phyloP scores from a whole-genome alignment of 2,329 filamentous ascomycete species.

The Fusarium subtropicale region DNA sequence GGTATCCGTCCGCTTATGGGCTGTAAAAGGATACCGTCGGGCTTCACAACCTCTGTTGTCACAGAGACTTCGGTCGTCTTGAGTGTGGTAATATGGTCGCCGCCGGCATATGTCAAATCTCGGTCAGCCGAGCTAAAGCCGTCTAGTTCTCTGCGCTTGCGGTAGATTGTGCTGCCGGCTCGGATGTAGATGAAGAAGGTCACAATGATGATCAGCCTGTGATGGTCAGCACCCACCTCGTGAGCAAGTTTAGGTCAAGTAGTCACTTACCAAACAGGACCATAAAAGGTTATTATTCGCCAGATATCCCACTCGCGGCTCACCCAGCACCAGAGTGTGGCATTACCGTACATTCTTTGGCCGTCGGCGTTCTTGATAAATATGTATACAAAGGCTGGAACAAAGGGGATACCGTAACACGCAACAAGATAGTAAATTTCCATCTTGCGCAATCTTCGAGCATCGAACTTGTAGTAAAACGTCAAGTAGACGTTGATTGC shows the following conservation, averaged over 20 bases:
- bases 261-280: constrained; percentile 70
- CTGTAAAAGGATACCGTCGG: constrained; percentile 42
- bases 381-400: constrained; percentile 75
- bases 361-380: constrained; percentile 68
- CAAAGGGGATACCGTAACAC: constrained; percentile 79
- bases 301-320: constrained; percentile 73
- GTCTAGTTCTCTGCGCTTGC: constrained; percentile 71
- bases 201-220: constrained; percentile 68
- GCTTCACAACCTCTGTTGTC: constrained; percentile 59
- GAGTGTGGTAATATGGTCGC: constrained; percentile 59
- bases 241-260: too few species aligned
- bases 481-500: constrained; percentile 85
- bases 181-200: constrained; percentile 75
- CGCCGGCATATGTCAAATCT: constrained; percentile 54
- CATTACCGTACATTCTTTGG: constrained; percentile 75
- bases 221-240: constrained; percentile 25
- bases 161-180: constrained; percentile 75
- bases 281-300: constrained; percentile 81
- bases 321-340: constrained; percentile 87
- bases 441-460: constrained; percentile 70
- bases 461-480: constrained; percentile 79
- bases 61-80: constrained; percentile 75
- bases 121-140: constrained; percentile 63
- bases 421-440: constrained; percentile 76
- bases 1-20: constrained; percentile 38